These are phyloP conservation scores for Torrubiellomyces zombiae DNA, from an alignment of 2,329 filamentous ascomycete species.

Conservation along the genomic window DNA sequence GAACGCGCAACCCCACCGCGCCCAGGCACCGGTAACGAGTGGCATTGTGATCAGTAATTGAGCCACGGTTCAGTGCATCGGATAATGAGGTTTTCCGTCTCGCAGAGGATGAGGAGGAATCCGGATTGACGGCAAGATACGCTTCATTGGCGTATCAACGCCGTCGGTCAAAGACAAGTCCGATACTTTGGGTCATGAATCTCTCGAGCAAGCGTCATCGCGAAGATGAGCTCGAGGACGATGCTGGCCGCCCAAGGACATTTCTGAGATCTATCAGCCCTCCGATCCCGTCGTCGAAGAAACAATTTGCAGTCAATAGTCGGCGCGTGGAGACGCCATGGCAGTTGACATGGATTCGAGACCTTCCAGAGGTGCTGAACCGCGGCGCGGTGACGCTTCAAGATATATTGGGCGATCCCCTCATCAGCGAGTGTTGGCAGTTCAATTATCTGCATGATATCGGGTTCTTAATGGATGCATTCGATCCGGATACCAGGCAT, in stretches of 20 bases:
- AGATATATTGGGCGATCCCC: conserved; percentile 56
- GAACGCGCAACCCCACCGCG: too few species aligned
- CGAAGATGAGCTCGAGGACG: conserved; percentile 2
- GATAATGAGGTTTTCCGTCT: too few species aligned
- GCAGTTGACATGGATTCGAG: conserved; percentile 51
- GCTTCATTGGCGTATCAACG: too few species aligned
- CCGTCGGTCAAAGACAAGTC: too few species aligned
- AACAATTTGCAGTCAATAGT: too few species aligned
- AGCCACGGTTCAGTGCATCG: too few species aligned
- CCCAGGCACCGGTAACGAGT: too few species aligned
- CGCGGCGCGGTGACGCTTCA: conserved; percentile 45
- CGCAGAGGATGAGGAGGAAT: too few species aligned
- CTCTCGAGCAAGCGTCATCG: conserved; percentile 15
- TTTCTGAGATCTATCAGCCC: conserved; percentile 28
- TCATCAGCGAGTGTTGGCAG: conserved; percentile 56
- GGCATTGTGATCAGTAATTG: too few species aligned
- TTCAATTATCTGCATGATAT: conserved; percentile 53
- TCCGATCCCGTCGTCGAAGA: too few species aligned
- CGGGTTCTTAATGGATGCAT: conserved; percentile 34
- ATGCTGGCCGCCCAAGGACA: conserved; percentile 8
- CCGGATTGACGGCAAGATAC: too few species aligned
- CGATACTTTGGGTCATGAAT: too few species aligned
- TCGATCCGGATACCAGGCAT: conserved; percentile 32
- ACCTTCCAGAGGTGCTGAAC: conserved; percentile 44
- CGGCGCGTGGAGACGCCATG: conserved; percentile 43